Evolutionary conservation across 306 rosid species (phyloP).

Genomic region (Quercus bicolor): DNA sequence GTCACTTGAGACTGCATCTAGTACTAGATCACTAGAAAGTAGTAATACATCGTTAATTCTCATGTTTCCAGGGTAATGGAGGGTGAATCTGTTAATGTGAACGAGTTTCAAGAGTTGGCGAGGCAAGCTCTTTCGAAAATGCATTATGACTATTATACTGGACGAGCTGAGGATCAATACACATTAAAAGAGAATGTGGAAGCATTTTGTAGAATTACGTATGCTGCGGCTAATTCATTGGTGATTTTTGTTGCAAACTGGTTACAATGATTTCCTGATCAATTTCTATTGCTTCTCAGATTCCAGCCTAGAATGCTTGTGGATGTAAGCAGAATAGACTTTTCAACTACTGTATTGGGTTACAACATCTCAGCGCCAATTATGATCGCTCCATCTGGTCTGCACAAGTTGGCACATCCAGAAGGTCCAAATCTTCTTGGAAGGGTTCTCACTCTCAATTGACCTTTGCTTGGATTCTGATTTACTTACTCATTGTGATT

Average conservation of each 20-base stretch:
- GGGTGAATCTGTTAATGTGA: slow-evolving; percentile 46
- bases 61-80: slow-evolving; percentile 41
- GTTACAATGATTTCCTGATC: not conserved
- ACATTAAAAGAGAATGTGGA: slow-evolving; percentile 44
- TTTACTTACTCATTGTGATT: not conserved
- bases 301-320: slow-evolving; percentile 55
- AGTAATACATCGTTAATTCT: not conserved
- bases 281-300: slow-evolving; percentile 24
- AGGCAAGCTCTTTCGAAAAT: slow-evolving; percentile 49
- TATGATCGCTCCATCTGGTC: slow-evolving; percentile 50
- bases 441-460: not conserved
- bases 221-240: slow-evolving; percentile 1
- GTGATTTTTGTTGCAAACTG: not conserved
- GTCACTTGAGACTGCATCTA: too few relatives aligned
- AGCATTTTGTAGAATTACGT: slow-evolving; percentile 55
- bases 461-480: not conserved
- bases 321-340: slow-evolving; percentile 55
- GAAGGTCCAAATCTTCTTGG: slow-evolving; percentile 33
- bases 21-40: not conserved
- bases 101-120: slow-evolving; percentile 54
- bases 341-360: slow-evolving; percentile 49
- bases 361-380: slow-evolving; percentile 47
- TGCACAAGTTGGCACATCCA: slow-evolving; percentile 54
- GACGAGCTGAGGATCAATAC: slow-evolving; percentile 61
- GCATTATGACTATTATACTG: slow-evolving; percentile 48